Conservation (phyloP, 176 grass and related monocot species). For the Avena sativa region DNA sequence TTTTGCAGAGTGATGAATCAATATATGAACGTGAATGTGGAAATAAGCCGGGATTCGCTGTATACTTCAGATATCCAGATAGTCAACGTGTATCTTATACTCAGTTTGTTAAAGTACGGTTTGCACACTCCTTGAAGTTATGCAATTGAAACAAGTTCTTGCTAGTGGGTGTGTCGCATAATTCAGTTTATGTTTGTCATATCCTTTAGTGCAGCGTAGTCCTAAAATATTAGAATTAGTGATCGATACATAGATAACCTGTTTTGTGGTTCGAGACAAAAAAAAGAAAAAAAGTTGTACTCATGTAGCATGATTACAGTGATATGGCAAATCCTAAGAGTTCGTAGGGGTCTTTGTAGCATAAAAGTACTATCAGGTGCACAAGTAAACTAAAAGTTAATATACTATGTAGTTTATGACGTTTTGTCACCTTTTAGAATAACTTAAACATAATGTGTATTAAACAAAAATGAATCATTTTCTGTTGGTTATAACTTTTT, state of each 20-base stretch:
- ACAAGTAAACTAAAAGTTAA: slow-evolving; percentile 2
- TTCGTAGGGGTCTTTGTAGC: slow-evolving; percentile 13
- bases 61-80: slow-evolving; percentile 87
- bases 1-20: slow-evolving; percentile 86
- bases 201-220: neutral
- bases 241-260: slow-evolving; percentile 18
- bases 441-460: slow-evolving; percentile 5
- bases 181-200: slow-evolving; percentile 23
- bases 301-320: slow-evolving; percentile 20
- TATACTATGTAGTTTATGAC: neutral
- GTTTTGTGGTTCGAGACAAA: neutral
- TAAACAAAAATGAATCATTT: neutral
- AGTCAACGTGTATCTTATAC: slow-evolving; percentile 85
- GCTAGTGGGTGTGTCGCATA: neutral
- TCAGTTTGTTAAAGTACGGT: slow-evolving; percentile 82
- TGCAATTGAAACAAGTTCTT: neutral
- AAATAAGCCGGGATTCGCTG: slow-evolving; percentile 92
- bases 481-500: neutral
- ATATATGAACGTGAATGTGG: slow-evolving; percentile 98
- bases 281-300: neutral
- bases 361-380: neutral
- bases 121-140: slow-evolving; percentile 47
- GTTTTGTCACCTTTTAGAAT: slow-evolving; percentile 4
- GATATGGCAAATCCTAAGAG: neutral
- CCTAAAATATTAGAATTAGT: slow-evolving; percentile 15